Conservation (phyloP, 2,329 filamentous ascomycete species). For the Fusarium graminum region DNA sequence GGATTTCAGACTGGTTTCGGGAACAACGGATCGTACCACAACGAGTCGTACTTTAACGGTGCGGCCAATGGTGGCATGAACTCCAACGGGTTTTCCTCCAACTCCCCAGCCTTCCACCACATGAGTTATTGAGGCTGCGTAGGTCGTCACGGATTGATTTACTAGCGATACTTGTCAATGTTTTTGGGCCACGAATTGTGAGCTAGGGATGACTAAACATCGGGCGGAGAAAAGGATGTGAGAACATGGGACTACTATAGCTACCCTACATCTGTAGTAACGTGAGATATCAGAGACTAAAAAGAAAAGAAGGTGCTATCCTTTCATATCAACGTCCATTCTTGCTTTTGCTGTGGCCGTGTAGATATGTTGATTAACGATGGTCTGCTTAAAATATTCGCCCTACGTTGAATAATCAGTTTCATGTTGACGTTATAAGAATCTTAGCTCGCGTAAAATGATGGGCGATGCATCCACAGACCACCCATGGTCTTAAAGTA, state of each 20-base stretch:
- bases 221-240: constrained; percentile 12
- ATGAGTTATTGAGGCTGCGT: constrained; percentile 20
- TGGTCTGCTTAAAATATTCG: neutral
- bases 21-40: constrained; percentile 9
- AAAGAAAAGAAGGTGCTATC: constrained; percentile 12
- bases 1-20: constrained; percentile 18
- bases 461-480: too few relatives aligned
- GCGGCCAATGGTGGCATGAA: constrained; percentile 13
- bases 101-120: constrained; percentile 10
- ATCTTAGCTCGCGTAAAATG: too few relatives aligned
- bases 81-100: constrained; percentile 1
- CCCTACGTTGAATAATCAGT: neutral
- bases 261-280: constrained; percentile 28
- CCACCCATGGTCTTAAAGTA: neutral
- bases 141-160: neutral
- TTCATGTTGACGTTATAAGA: neutral
- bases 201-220: constrained; percentile 1
- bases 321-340: neutral
- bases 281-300: constrained; percentile 37
- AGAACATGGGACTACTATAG: constrained; percentile 2
- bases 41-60: constrained; percentile 22
- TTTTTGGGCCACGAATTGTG: constrained; percentile 1
- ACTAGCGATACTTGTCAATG: neutral
- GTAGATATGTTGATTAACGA: neutral
- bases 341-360: neutral